Conservation (phyloP, 2,329 filamentous ascomycete species). For the Lecanicillium sp. region DNA sequence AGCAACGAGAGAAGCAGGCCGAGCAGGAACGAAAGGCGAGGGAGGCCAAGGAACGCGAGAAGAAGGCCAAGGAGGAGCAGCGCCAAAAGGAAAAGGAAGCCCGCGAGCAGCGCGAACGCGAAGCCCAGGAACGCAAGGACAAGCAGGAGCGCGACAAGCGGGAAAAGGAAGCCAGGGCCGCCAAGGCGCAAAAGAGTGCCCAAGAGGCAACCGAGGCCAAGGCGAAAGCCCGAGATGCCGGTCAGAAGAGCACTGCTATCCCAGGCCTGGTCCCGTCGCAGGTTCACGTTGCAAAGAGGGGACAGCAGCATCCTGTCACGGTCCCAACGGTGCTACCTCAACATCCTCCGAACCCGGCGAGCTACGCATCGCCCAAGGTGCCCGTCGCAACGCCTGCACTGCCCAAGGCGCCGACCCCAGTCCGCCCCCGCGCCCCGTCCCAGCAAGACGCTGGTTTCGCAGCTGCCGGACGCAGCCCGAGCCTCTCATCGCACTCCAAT, state of each 20-base stretch:
- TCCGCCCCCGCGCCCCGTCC: constrained; percentile 66
- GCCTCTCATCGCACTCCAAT: constrained; percentile 50
- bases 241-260: constrained; percentile 28
- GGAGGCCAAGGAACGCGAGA: constrained; percentile 59
- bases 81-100: constrained; percentile 72
- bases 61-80: constrained; percentile 77
- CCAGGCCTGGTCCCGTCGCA: constrained; percentile 4
- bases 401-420: constrained; percentile 75
- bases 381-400: constrained; percentile 71
- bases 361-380: constrained; percentile 70
- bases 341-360: constrained; percentile 49
- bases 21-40: constrained; percentile 76
- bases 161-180: constrained; percentile 48
- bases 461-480: constrained; percentile 52
- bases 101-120: constrained; percentile 62
- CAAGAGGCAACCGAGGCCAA: constrained; percentile 40
- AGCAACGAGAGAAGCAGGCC: constrained; percentile 78
- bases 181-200: constrained; percentile 53
- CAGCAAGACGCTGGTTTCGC: constrained; percentile 67
- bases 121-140: constrained; percentile 55
- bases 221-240: constrained; percentile 52
- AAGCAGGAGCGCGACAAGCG: constrained; percentile 57
- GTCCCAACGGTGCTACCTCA: constrained; percentile 48
- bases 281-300: constrained; percentile 19
- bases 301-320: constrained; percentile 17